Conservation (phyloP, 148 eudicot species). For the Pharnaceum exiguum region DNA sequence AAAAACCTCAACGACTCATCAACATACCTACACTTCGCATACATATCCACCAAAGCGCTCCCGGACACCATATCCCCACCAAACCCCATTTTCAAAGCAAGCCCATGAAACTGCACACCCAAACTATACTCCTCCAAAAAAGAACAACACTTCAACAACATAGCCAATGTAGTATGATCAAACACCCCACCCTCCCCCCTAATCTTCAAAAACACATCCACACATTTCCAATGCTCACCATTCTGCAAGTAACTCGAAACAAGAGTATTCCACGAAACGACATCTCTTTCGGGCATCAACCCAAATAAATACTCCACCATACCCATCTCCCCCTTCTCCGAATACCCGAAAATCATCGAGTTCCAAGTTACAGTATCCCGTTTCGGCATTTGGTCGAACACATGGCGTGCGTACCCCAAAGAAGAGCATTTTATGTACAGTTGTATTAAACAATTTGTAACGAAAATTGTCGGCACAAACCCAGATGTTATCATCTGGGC, state of each 20-base stretch:
- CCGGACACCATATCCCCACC: conserved; percentile 68
- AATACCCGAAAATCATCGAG: conserved; percentile 57
- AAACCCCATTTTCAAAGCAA: conserved; percentile 60
- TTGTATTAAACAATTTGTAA: conserved; percentile 76
- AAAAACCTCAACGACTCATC: conserved; percentile 56
- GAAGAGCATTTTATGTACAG: conserved; percentile 56
- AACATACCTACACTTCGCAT: conserved; percentile 71
- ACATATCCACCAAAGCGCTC: conserved; percentile 81
- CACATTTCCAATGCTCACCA: conserved; percentile 37
- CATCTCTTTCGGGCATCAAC: conserved; percentile 64
- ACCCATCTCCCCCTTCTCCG: conserved; percentile 40
- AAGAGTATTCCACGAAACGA: conserved; percentile 81
- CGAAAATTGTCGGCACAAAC: conserved; percentile 70
- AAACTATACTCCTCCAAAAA: conserved; percentile 35
- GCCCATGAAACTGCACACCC: conserved; percentile 71
- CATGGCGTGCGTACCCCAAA: conserved; percentile 40
- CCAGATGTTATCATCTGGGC: conserved; percentile 69
- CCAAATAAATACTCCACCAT: conserved; percentile 44
- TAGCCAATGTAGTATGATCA: conserved; percentile 70
- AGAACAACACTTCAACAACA: conserved; percentile 66
- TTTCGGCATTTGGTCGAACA: conserved; percentile 62
- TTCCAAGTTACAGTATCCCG: conserved; percentile 74
- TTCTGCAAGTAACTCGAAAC: conserved; percentile 73
- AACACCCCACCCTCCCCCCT: conserved; percentile 31
- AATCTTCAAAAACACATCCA: conserved; percentile 52